Evolutionary conservation across 2,329 filamentous ascomycete species (phyloP).

Genomic region (Fusarium begoniae): DNA sequence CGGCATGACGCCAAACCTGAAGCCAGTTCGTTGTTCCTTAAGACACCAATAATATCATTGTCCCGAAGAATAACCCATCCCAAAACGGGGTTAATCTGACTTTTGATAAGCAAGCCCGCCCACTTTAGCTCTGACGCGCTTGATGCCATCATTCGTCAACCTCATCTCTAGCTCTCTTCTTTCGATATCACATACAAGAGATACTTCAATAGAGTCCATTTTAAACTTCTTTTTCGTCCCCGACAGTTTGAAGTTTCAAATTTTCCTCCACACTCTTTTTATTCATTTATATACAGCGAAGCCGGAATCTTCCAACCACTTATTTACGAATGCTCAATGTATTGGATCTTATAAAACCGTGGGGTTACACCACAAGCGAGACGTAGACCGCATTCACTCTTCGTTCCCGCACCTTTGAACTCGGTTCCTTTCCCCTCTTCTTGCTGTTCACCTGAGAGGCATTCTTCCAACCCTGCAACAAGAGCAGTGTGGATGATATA

Average conservation of each 20-base stretch:
- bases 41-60: constrained; percentile 18
- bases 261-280: neutral
- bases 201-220: neutral
- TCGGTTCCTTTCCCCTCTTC: neutral
- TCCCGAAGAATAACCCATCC: constrained; percentile 32
- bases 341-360: constrained; percentile 12
- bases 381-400: neutral
- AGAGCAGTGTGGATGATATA: neutral
- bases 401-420: neutral
- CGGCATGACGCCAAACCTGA: constrained; percentile 34
- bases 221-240: neutral
- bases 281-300: neutral
- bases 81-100: constrained; percentile 18
- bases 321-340: neutral
- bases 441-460: neutral
- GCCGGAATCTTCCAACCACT: neutral
- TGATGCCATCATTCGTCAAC: constrained; percentile 28
- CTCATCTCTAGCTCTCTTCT: constrained; percentile 16
- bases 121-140: constrained; percentile 18
- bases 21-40: constrained; percentile 11
- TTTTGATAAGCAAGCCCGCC: constrained; percentile 14
- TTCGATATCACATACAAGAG: neutral
- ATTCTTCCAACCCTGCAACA: neutral
- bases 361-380: constrained; percentile 23
- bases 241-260: neutral